Evolutionary conservation across 768 basidiomycete genomes (phyloP).

Genomic region (Lactifluus volemus): DNA sequence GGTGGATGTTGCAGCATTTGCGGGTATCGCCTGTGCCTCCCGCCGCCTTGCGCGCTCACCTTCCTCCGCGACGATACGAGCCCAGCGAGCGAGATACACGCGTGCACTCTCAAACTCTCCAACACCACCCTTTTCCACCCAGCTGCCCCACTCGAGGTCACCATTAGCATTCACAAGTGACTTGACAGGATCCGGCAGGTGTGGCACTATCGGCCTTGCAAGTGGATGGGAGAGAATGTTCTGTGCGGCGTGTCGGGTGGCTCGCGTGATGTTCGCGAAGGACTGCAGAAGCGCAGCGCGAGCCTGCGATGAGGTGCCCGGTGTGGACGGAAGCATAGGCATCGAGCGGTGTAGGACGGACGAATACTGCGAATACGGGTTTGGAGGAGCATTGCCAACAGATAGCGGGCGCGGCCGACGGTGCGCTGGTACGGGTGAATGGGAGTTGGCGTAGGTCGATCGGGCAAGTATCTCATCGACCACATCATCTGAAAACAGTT

Average conservation of each 20-base stretch:
- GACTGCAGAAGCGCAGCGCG: slow-evolving; percentile 82
- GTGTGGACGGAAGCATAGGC: slow-evolving; percentile 39
- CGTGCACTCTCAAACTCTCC: slow-evolving; percentile 95
- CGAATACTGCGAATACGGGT: slow-evolving; percentile 56
- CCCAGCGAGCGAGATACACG: slow-evolving; percentile 96
- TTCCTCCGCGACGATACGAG: slow-evolving; percentile 94
- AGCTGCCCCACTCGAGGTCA: slow-evolving; percentile 88
- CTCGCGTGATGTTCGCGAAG: slow-evolving; percentile 89
- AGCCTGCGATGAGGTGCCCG: slow-evolving; percentile 57
- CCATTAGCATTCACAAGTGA: slow-evolving; percentile 85
- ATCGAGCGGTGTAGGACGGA: slow-evolving; percentile 79
- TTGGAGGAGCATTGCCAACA: slow-evolving; percentile 26
- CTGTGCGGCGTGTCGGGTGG: slow-evolving; percentile 88
- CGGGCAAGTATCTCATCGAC: slow-evolving; percentile 81
- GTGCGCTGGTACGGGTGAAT: slow-evolving; percentile 79
- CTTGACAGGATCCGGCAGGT: slow-evolving; percentile 89
- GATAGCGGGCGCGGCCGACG: slow-evolving; percentile 64
- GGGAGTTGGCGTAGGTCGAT: slow-evolving; percentile 65
- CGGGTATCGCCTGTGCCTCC: slow-evolving; percentile 64
- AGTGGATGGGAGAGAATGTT: slow-evolving; percentile 93
- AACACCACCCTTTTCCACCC: slow-evolving; percentile 88
- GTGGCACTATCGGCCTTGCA: slow-evolving; percentile 92
- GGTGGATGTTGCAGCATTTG: slow-evolving; percentile 33
- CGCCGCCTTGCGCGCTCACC: slow-evolving; percentile 81
- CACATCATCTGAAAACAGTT: slow-evolving; percentile 77